Percentiles rank a stretch among this genome's conserved stretches.
Conservation (phyloP, 2,329 filamentous ascomycete genomes). For the Diaporthe helianthi region DNA sequence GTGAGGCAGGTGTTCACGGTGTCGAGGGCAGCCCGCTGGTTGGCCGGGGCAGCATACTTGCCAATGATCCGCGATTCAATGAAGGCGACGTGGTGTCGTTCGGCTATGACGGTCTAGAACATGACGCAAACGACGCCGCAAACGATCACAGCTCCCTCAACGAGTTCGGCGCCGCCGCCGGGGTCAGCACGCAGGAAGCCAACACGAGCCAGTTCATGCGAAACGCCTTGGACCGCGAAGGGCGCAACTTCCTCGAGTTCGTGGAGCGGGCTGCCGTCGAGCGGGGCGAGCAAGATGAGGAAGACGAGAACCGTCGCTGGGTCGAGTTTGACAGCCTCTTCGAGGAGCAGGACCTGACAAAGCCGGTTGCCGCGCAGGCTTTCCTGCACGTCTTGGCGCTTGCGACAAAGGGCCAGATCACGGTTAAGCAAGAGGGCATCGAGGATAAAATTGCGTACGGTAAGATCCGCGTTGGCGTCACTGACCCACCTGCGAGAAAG, state of each 20-base stretch:
- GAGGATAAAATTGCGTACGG: conserved; percentile 52
- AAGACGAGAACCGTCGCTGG: conserved; percentile 48
- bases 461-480: conserved; percentile 53
- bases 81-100: conserved; percentile 47
- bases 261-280: conserved; percentile 44
- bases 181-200: conserved; percentile 36
- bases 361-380: conserved; percentile 74
- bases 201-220: conserved; percentile 44
- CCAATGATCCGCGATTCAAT: conserved; percentile 56
- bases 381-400: conserved; percentile 77
- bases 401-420: conserved; percentile 69
- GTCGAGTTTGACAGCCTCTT: conserved; percentile 76
- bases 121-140: conserved; percentile 40
- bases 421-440: conserved; percentile 64
- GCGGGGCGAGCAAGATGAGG: conserved; percentile 42
- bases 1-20: conserved; percentile 44
- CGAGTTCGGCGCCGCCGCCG: conserved; percentile 36
- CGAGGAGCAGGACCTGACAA: conserved; percentile 59
- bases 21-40: conserved; percentile 48
- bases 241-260: conserved; percentile 55
- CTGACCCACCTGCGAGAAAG: conserved; percentile 32
- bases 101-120: conserved; percentile 45
- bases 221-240: conserved; percentile 52
- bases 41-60: conserved; percentile 45
- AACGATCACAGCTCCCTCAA: conserved; percentile 40